Evolutionary conservation across 2,329 filamentous ascomycete genomes (phyloP).

Genomic region (Xylariaceae sp.): DNA sequence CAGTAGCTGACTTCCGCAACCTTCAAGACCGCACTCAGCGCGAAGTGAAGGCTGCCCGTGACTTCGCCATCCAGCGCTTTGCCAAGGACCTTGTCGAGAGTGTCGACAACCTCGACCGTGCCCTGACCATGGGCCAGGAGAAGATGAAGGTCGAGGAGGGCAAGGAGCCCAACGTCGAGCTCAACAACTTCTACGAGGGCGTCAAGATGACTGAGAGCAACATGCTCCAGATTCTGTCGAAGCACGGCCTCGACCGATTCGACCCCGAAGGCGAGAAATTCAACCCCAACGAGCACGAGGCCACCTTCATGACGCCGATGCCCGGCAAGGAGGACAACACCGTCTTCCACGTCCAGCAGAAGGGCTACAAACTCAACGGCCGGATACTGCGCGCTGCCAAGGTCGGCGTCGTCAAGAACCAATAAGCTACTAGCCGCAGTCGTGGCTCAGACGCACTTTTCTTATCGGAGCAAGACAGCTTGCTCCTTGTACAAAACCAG

Average conservation of each 20-base stretch:
- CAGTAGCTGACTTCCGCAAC: slow-evolving; percentile 95
- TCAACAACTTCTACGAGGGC: slow-evolving; percentile 77
- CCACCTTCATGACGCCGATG: slow-evolving; percentile 87
- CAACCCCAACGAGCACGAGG: slow-evolving; percentile 94
- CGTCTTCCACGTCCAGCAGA: slow-evolving; percentile 89
- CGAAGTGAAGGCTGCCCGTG: slow-evolving; percentile 78
- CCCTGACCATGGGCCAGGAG: slow-evolving; percentile 71
- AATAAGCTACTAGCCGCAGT: slow-evolving; percentile 18
- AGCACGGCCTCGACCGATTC: slow-evolving; percentile 89
- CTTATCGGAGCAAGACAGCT: slow-evolving; percentile 5
- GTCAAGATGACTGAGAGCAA: slow-evolving; percentile 93
- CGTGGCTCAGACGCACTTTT: neutral
- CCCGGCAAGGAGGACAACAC: slow-evolving; percentile 83
- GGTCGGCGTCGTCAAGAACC: slow-evolving; percentile 90
- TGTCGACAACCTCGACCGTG: slow-evolving; percentile 95
- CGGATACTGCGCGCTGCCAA: slow-evolving; percentile 85
- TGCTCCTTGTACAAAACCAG: slow-evolving; percentile 26
- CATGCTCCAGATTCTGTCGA: slow-evolving; percentile 80
- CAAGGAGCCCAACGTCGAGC: slow-evolving; percentile 51
- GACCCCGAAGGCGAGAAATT: slow-evolving; percentile 82
- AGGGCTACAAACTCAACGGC: slow-evolving; percentile 92
- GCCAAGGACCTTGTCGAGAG: slow-evolving; percentile 91
- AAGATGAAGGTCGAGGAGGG: slow-evolving; percentile 52
- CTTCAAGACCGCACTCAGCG: slow-evolving; percentile 91
- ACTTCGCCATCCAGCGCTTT: slow-evolving; percentile 95